Base-by-base conservation (phyloP, 257 asterid genomes). In the Eucommia ulmoides region DNA sequence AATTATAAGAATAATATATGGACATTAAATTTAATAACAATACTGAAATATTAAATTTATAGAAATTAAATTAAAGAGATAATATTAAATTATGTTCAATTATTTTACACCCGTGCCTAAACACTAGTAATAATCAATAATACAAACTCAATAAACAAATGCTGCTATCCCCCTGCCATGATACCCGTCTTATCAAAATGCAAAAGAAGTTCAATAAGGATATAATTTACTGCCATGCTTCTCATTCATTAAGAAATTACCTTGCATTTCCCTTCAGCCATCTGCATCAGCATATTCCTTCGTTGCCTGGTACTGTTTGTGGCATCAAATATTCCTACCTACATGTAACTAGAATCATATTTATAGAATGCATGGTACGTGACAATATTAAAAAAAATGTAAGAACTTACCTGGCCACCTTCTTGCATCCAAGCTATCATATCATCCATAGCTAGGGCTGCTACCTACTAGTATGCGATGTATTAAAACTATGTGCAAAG, bases 341-440 rank as follows among this genome's bases (percentile, higher is more conserved):
- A 61, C 61, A 50, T 63, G 63, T 46, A 50, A 51, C 53, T 38
- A 52, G 24, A 59, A 60, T 22, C 57, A 60, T 56, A 47, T 58
- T 26, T 59, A 65, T n/a, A n/a, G n/a, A n/a, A n/a, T n/a, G n/a
- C n/a, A n/a, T n/a, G n/a, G n/a, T n/a, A n/a, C n/a, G n/a, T n/a
- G n/a, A n/a, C n/a, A n/a, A 45, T 22, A n/a, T 42, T 14, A 53
- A 66, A 48, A 24, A 60, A 7, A n/a, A n/a, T n/a, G 16, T 10
- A 15, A 53, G 20, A 23, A 72, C 81, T 64, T 65, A 76, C 98
- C 83, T 89, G 98, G 52, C 98, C 98, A 61, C 98, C 98, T 78
- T 89, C 98, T 65, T 89, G 96, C 96, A 89, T 85, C 98, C 98
- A 89, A 51, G 94, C 81, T 65, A 79, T 85, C 98, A 89, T 85